Evolutionary conservation across 176 grass and related monocot genomes (phyloP).

Genomic region (Oryza australiensis): DNA sequence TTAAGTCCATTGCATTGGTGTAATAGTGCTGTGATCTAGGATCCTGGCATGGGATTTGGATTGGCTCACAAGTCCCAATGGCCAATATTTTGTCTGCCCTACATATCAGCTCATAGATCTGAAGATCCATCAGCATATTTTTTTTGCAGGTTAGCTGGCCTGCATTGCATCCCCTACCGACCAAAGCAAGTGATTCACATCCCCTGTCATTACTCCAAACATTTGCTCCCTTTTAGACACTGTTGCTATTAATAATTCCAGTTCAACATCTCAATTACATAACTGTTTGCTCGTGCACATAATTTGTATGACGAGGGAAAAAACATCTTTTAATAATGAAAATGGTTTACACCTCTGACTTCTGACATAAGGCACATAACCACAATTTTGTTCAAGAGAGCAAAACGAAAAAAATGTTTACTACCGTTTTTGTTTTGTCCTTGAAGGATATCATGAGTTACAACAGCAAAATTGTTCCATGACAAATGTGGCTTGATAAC

Average conservation of each 20-base stretch:
- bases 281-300: background rate
- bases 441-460: background rate
- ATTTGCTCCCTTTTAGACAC: background rate
- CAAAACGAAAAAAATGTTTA: background rate
- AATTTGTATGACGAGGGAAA: background rate
- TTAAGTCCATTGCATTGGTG: slow-evolving; percentile 14
- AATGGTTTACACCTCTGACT: too few species aligned
- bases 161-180: slow-evolving; percentile 5
- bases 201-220: background rate
- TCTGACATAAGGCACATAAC: too few species aligned
- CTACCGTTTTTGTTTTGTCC: background rate
- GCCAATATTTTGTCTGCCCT: slow-evolving; percentile 24
- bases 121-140: slow-evolving; percentile 25
- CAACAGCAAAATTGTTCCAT: background rate
- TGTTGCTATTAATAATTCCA: too few species aligned
- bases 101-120: slow-evolving; percentile 10
- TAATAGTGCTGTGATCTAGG: slow-evolving; percentile 31
- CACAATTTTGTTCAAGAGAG: too few species aligned
- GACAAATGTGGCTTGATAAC: background rate
- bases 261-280: background rate
- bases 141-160: slow-evolving; percentile 16
- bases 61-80: slow-evolving; percentile 42
- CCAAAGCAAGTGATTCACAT: background rate
- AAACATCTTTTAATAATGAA: background rate
- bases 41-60: slow-evolving; percentile 31